phyloP scores from a whole-genome alignment of 352 stramenopile genomes.

The Discostella stelligera region DNA sequence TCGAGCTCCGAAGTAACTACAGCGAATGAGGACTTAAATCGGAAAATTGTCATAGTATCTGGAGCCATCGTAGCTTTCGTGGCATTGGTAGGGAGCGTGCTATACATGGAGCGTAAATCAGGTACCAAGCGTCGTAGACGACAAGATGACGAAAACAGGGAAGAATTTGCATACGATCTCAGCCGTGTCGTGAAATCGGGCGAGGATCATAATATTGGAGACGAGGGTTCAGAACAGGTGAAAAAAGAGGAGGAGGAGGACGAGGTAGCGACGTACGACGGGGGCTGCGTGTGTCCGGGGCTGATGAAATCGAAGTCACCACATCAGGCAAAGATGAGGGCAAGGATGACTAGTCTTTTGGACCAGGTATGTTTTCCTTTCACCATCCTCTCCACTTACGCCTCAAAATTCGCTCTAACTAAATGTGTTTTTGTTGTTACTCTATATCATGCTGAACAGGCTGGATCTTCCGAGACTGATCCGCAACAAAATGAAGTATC shows the following conservation, averaged over 20 bases:
- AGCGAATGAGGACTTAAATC: background rate
- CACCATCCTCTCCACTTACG: background rate
- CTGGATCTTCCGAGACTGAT: background rate
- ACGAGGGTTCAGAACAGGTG: background rate
- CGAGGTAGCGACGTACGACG: too few relatives aligned
- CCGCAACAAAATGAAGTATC: conserved; percentile 15
- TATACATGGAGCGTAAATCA: conserved; percentile 28
- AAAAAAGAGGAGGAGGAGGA: background rate
- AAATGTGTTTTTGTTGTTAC: conserved; percentile 1
- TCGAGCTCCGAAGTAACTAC: background rate
- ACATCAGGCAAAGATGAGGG: background rate
- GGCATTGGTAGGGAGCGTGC: conserved; percentile 14
- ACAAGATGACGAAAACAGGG: background rate
- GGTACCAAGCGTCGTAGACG: background rate
- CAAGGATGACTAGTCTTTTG: conserved; percentile 14
- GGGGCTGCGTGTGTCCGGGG: background rate
- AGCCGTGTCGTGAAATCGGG: background rate
- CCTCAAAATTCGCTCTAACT: conserved; percentile 2
- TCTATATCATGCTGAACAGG: background rate
- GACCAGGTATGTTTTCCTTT: background rate
- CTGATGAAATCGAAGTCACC: background rate
- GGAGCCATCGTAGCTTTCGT: conserved; percentile 20
- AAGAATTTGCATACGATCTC: conserved; percentile 5
- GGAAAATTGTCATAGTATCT: conserved; percentile 18
- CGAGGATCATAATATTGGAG: background rate